Conservation (phyloP, 2,329 filamentous ascomycete species). For the Xylariales sp. region DNA sequence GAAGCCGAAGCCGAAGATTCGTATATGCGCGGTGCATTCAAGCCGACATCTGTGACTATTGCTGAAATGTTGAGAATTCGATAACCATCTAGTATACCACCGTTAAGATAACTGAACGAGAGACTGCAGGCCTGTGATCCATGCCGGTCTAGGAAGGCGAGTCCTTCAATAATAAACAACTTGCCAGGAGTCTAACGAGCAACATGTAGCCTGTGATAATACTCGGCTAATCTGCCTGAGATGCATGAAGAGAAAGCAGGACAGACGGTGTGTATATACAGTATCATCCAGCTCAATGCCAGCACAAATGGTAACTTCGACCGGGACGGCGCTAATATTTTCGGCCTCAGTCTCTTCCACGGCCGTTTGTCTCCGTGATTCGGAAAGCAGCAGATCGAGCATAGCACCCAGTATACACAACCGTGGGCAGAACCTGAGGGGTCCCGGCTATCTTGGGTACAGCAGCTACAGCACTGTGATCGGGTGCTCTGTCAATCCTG, state of each 20-base stretch:
- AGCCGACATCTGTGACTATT: too few species aligned
- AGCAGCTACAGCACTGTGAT: slow-evolving; percentile 38
- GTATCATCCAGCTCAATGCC: too few species aligned
- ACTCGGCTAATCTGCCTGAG: background rate
- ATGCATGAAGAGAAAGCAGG: background rate
- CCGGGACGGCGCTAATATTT: slow-evolving; percentile 32
- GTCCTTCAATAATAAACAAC: too few species aligned
- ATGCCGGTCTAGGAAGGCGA: background rate
- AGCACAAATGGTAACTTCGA: slow-evolving; percentile 27
- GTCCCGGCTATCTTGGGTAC: slow-evolving; percentile 42
- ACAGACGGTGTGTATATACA: background rate
- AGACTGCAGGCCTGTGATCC: background rate
- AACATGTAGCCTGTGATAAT: background rate
- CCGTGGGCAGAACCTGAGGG: too few species aligned
- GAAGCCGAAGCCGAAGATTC: too few species aligned
- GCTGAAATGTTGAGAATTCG: too few species aligned
- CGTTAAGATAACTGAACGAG: background rate
- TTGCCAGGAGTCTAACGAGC: too few species aligned
- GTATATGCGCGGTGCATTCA: too few species aligned
- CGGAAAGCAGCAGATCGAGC: too few species aligned
- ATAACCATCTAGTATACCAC: too few species aligned
- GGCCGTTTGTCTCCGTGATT: slow-evolving; percentile 4
- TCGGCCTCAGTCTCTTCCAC: slow-evolving; percentile 18
- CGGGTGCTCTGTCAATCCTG: background rate
- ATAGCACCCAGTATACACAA: too few species aligned